Evolutionary conservation across 2,329 filamentous ascomycete species (phyloP), one percentile per base, ranked within the genome.

Genomic region (Aureobasidium uvarum): DNA sequence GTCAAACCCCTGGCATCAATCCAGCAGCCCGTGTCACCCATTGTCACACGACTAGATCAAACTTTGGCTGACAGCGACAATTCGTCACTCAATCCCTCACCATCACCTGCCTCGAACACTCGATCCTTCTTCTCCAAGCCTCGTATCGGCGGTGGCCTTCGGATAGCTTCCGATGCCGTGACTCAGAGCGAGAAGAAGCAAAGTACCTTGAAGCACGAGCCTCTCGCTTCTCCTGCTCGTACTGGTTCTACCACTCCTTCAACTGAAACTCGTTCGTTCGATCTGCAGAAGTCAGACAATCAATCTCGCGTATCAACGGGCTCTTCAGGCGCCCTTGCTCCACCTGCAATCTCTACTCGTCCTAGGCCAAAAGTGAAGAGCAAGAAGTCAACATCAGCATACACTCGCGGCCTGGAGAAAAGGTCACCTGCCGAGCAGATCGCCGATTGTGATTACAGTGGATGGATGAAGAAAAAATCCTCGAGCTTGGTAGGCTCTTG

Each of bases 381-480:
- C 60, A 99, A 99, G 80, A 96, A 98, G 75, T 89, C 92, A 66
- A 99, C 95, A 0, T 97, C 93, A 72, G 95, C 95, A 0, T 99
- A 98, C 77, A 91, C 88, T 20, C 89, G 91, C 36, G 95, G 95
- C 0, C 80, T 98, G 46, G 85, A 90, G 71, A 92, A 93, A 77
- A 89, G 94, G 67, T 80, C 85, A 0, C 95, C 95, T 0, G 83
- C 87, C 64, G 91, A 96, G 74, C 92, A 94, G 67, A 95, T 96
- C 77, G 81, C 87, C 68, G 87, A 86, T 67, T 94, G 92, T 64
- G 94, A 99, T 74, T 98, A 96, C 76, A 94, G 89, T 72, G 95
- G 95, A 1, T 99, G 95, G 95, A 99, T 99, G 95, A 98, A 95
- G 82, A 99, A 99, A 84, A 93, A 96, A 78, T 96, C 92, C 67